Evolutionary conservation across 345 rosid species (phyloP), one percentile per base, ranked within the genome.

Genomic region (Angophora floribunda): DNA sequence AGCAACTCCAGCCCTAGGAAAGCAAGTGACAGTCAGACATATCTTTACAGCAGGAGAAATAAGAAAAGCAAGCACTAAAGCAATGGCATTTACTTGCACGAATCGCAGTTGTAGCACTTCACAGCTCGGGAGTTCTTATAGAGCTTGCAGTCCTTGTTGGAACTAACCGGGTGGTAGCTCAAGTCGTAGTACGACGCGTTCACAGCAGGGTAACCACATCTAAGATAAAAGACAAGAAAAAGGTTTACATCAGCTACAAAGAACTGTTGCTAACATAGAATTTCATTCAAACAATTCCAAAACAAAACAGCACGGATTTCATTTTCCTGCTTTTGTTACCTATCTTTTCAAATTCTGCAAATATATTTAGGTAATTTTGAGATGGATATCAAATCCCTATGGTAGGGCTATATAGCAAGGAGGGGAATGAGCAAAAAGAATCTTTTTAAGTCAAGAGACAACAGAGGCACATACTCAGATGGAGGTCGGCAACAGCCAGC

Each of bases 401-500:
- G 41, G 84, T 41, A 19, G 84, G 47, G 82, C 47, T 75, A 47
- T 19, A 75, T 75, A 30, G 86, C 30, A 85, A 26, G 61, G 26
- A 26, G 10, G 55, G 14, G 15, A 85, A 85, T 51, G 86, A 30
- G 3, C 13, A 51, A 28, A 36, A 51, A 30, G 16, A n/a, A 85
- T 51, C 14, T 51, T 51, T 85, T 52, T 30, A 14, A 30, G 86
- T 30, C 21, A 24, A 41, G 61, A 30, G 87, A 30, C 47, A 86
- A 32, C 24, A 49, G 84, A 86, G 90, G 86, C 12, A 87, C 90
- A 49, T 95, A 97, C 98, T 95, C 97, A 30, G 97, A 96, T 89
- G 99, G 99, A 19, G 99, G 99, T 87, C 94, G 91, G 91, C 99
- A 96, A 92, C 99, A 96, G 89, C 99, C 98, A 82, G 96, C 97